Base-by-base conservation (phyloP, 352 stramenopile species). In the Chrysophaeum taylorii region DNA sequence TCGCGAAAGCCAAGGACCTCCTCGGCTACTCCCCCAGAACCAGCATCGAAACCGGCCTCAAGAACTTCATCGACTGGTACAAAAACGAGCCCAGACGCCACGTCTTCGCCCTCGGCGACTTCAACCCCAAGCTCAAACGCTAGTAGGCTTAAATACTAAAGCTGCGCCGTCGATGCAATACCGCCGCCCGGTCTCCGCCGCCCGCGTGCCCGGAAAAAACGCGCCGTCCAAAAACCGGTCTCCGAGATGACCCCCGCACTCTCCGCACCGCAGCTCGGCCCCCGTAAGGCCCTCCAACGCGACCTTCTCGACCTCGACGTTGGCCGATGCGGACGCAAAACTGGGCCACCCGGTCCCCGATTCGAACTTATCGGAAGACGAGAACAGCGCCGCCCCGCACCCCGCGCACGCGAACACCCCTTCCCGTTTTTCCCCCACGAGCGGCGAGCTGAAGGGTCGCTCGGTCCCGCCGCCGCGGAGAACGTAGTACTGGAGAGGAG, bases 51-150 rank as follows among this genome's bases (percentile, higher is more conserved):
- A 70, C 84, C 7, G 86, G 86, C 35, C 76, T 92, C 21, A 52
- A 74, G 45, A 88, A 87, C 76, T 90, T 85, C 9, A 89, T 83
- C 81, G 76, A 82, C 38, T 92, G 85, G 85, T 92, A 91, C 78
- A 66, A 66, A 5, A 7, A 5, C 45, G 45, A 57, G 45, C 45
- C 45, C 9, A 18, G 45, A 12, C 45, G 45, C 9, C n/a, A 57
- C 45, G 14, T 9, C 45, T 57, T 57, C 45, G 45, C 45, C 9
- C 7, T 5, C 12, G 45, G 45, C 9, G 9, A 27, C 9, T 57
- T 57, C 45, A 57, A 57, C 23, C 18, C n/a, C 7, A 18, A 25
- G 18, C 41, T 14, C 41, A 14, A 21, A 14, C 41, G 41, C 41
- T 48, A 48, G 41, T 48, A 48, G 14, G 41, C n/a, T n/a, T n/a